Evolutionary conservation across 306 rosid species (phyloP).

Genomic region (Begonia loranthoides): DNA sequence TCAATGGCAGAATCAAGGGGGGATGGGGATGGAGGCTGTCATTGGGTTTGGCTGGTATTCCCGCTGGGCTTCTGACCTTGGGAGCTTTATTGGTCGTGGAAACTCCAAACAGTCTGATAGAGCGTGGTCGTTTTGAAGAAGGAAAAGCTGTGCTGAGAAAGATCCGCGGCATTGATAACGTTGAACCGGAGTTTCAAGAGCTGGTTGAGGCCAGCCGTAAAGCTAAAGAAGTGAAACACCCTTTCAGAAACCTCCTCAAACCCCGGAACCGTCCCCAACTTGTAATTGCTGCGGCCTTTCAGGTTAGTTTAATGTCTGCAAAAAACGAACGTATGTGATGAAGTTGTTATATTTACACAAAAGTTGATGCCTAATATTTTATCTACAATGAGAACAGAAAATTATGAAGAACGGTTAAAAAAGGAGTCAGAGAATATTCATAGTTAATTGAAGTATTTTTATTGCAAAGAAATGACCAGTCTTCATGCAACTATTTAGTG

Average conservation of each 20-base stretch:
- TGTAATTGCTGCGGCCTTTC: constrained; percentile 46
- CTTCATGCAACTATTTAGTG: too few relatives aligned
- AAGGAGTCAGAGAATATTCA: too few relatives aligned
- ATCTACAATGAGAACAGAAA: too few relatives aligned
- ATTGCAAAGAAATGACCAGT: too few relatives aligned
- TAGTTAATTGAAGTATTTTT: too few relatives aligned
- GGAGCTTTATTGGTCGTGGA: constrained; percentile 76
- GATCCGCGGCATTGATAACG: constrained; percentile 60
- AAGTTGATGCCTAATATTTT: too few relatives aligned
- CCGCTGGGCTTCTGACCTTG: constrained; percentile 57
- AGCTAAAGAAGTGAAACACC: constrained; percentile 61
- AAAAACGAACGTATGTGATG: too few relatives aligned
- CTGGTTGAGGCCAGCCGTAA: constrained; percentile 64
- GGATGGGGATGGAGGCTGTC: constrained; percentile 98
- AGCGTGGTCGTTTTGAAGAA: constrained; percentile 61
- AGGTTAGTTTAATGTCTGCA: constrained; percentile 19
- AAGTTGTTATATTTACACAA: too few relatives aligned
- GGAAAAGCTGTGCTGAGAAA: constrained; percentile 50
- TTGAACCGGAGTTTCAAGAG: constrained; percentile 64
- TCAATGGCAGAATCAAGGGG: constrained; percentile 38
- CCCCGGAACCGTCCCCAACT: constrained; percentile 67
- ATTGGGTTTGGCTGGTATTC: constrained; percentile 69
- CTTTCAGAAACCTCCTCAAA: constrained; percentile 54
- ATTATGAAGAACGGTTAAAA: too few relatives aligned
- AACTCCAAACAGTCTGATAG: constrained; percentile 78